These are phyloP conservation scores for Pestalotiopsis fici DNA, from an alignment of 2,329 filamentous ascomycete genomes.

Conservation along the genomic window DNA sequence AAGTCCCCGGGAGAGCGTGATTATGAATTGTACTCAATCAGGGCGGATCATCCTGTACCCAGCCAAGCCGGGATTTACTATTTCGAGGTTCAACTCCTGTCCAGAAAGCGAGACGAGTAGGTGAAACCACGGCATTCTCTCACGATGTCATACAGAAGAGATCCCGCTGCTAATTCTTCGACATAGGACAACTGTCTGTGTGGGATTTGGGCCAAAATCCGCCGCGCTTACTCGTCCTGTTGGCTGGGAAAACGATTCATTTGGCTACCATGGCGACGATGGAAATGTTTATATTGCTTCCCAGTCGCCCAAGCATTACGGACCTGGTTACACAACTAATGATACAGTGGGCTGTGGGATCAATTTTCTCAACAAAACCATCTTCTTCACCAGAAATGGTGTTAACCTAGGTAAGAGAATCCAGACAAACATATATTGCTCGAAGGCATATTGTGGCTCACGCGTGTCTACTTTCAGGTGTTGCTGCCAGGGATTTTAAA, in stretches of 20 bases:
- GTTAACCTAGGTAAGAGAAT: slow-evolving; percentile 49
- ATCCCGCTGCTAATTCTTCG: neutral
- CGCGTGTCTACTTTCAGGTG: slow-evolving; percentile 48
- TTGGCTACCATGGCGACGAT: slow-evolving; percentile 71
- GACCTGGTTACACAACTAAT: slow-evolving; percentile 53
- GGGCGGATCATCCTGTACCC: slow-evolving; percentile 85
- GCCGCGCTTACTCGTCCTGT: slow-evolving; percentile 57
- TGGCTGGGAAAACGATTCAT: slow-evolving; percentile 69
- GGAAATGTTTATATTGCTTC: slow-evolving; percentile 61
- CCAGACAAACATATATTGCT: neutral
- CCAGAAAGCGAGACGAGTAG: slow-evolving; percentile 56
- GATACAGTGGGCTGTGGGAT: slow-evolving; percentile 67
- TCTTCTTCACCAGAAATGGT: slow-evolving; percentile 72
- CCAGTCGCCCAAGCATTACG: slow-evolving; percentile 58
- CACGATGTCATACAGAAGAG: neutral
- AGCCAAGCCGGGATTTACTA: slow-evolving; percentile 93
- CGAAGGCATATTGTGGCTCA: neutral
- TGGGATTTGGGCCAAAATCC: slow-evolving; percentile 60
- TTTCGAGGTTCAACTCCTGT: slow-evolving; percentile 68
- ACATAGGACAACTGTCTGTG: slow-evolving; percentile 59
- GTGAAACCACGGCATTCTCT: slow-evolving; percentile 25
- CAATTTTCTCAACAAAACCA: slow-evolving; percentile 63
- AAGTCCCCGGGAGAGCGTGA: slow-evolving; percentile 54
- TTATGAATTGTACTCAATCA: slow-evolving; percentile 78
- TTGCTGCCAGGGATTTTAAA: slow-evolving; percentile 68